These are phyloP conservation scores for Sarocladium brachiariae DNA, from an alignment of 2,329 filamentous ascomycete genomes.

Conservation along the genomic window DNA sequence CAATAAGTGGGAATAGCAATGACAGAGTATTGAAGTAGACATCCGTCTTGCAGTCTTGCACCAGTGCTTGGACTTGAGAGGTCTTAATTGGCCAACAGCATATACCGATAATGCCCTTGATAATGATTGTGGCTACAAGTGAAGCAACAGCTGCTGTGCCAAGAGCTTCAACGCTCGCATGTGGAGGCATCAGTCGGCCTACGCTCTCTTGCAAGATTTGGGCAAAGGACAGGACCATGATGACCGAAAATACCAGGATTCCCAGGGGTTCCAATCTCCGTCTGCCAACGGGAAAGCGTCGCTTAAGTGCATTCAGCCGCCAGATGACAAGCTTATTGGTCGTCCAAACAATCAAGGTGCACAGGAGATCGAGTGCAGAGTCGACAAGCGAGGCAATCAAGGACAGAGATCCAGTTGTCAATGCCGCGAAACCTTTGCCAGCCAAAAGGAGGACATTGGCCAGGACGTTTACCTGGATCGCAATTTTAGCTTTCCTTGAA, in stretches of 20 bases:
- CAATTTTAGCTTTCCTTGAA: conserved; percentile 34
- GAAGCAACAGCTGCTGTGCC: conserved; percentile 29
- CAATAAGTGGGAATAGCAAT: conserved; percentile 74
- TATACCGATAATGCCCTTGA: conserved; percentile 76
- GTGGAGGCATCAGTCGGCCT: conserved; percentile 47
- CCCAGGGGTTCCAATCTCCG: conserved; percentile 66
- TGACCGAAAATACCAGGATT: conserved; percentile 70
- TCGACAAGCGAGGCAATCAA: conserved; percentile 72
- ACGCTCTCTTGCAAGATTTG: conserved; percentile 67
- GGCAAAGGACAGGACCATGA: conserved; percentile 77
- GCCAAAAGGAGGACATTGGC: conserved; percentile 68
- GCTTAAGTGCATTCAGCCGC: conserved; percentile 40
- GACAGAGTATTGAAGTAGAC: conserved; percentile 84
- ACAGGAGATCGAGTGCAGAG: conserved; percentile 69
- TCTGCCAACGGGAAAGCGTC: conserved; percentile 66
- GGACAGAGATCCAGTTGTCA: conserved; percentile 72
- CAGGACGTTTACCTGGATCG: conserved; percentile 74
- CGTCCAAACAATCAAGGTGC: conserved; percentile 72
- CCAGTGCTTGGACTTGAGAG: conserved; percentile 69
- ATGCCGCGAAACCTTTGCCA: conserved; percentile 68
- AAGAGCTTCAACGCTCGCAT: conserved; percentile 40
- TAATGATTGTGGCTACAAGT: conserved; percentile 65
- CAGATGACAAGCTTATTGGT: conserved; percentile 64
- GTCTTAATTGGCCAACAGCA: conserved; percentile 79
- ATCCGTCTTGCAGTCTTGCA: conserved; percentile 48